A percentile compares a stretch with the other conserved stretches of the same genome.
Conservation (phyloP, 306 rosid genomes). For the Medicago ruthenica region DNA sequence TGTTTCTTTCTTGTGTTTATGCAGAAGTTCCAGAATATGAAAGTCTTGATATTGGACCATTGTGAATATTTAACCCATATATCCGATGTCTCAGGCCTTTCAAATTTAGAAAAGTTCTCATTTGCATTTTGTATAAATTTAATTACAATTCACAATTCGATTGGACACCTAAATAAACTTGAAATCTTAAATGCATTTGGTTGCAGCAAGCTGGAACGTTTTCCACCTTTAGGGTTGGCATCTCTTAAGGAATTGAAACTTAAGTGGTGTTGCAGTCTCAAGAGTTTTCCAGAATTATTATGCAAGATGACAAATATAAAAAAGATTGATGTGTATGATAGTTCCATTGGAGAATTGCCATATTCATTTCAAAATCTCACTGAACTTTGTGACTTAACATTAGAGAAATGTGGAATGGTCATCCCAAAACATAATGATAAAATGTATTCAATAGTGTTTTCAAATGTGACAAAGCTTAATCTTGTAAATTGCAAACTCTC, state of each 20-base stretch:
- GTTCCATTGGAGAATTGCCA: neutral
- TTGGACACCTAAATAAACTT: constrained; percentile 22
- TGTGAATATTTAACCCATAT: neutral
- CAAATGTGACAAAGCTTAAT: rapidly evolving
- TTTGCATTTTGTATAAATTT: neutral
- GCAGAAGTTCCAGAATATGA: neutral
- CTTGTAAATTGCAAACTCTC: rapidly evolving
- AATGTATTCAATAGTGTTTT: too few relatives aligned
- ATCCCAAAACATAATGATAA: too few relatives aligned
- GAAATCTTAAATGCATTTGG: neutral
- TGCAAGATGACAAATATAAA: constrained; percentile 18
- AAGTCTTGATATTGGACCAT: neutral
- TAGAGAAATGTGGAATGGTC: neutral
- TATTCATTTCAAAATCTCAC: constrained; percentile 20
- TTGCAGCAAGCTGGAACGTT: neutral
- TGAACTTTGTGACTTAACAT: rapidly evolving
- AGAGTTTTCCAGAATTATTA: constrained; percentile 19
- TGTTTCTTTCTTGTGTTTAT: neutral
- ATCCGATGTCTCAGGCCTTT: neutral
- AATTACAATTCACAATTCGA: neutral
- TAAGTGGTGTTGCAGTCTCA: neutral
- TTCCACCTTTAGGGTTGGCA: constrained; percentile 4
- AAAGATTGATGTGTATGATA: rapidly evolving
- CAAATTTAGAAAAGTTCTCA: neutral
- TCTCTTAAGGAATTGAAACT: neutral